Evolutionary conservation across 2,329 filamentous ascomycete genomes (phyloP).

Genomic region (Hypoxylon sp.): DNA sequence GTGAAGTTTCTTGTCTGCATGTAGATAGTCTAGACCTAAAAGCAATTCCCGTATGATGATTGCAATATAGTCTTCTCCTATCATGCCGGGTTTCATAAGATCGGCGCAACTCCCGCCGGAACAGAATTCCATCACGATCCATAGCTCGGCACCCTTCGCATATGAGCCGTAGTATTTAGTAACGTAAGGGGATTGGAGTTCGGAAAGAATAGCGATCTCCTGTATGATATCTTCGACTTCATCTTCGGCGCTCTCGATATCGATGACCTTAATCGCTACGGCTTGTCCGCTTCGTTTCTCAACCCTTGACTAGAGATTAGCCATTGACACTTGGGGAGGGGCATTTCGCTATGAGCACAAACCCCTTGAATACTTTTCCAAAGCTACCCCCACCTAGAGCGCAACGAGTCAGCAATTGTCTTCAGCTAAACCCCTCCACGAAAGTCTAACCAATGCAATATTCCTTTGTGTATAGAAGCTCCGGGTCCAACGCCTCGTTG

Average conservation of each 20-base stretch:
- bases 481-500: conserved; percentile 81
- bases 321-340: conserved; percentile 2
- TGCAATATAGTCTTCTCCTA: conserved; percentile 95
- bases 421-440: conserved; percentile 24
- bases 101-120: conserved; percentile 96
- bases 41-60: conserved; percentile 94
- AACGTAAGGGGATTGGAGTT: conserved; percentile 94
- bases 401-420: conserved; percentile 48
- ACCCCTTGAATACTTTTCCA: conserved; percentile 99
- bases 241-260: conserved; percentile 98
- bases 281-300: conserved; percentile 94
- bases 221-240: conserved; percentile 99
- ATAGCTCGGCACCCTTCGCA: conserved; percentile 93
- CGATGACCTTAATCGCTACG: conserved; percentile 98
- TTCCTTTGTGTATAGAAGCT: conserved; percentile 93
- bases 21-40: conserved; percentile 91
- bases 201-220: conserved; percentile 96
- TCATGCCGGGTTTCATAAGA: conserved; percentile 91
- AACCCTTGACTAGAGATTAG: conserved; percentile 69
- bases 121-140: conserved; percentile 99
- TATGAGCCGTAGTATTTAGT: conserved; percentile 99
- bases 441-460: conserved; percentile 80
- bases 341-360: conserved; percentile 50
- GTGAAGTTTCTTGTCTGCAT: conserved; percentile 95
- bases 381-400: conserved; percentile 90